These are phyloP conservation scores for Naganishia vaughanmartiniae DNA, from an alignment of 768 basidiomycete species.

Conservation along the genomic window DNA sequence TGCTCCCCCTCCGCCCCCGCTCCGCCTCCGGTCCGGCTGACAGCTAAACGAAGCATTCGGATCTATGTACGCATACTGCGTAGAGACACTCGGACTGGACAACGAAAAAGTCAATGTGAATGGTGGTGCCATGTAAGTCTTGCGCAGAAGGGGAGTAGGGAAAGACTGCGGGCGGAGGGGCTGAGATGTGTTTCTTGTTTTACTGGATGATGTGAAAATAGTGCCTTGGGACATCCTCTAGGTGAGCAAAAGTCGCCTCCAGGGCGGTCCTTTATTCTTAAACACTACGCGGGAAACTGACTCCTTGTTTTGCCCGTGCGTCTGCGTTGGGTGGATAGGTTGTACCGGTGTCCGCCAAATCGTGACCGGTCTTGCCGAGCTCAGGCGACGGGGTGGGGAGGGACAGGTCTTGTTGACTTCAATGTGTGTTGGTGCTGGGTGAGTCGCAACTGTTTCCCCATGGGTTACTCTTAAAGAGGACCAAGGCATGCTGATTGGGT, in stretches of 20 bases:
- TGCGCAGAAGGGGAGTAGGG: too few relatives aligned
- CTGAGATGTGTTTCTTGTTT: slow-evolving; percentile 40
- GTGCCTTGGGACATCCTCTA: slow-evolving; percentile 60
- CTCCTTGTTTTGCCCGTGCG: too few relatives aligned
- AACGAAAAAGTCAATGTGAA: slow-evolving; percentile 77
- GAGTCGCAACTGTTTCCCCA: too few relatives aligned
- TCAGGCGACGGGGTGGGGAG: slow-evolving; percentile 37
- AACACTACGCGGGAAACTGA: too few relatives aligned
- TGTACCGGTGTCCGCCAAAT: slow-evolving; percentile 82
- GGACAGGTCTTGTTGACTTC: slow-evolving; percentile 69
- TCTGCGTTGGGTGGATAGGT: slow-evolving; percentile 8
- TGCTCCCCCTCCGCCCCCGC: background rate
- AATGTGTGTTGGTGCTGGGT: slow-evolving; percentile 67
- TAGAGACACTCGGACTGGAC: slow-evolving; percentile 65
- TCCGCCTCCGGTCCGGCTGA: background rate
- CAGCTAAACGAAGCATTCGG: slow-evolving; percentile 92
- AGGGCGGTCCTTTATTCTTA: too few relatives aligned
- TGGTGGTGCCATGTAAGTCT: slow-evolving; percentile 81
- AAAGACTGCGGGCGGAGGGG: too few relatives aligned
- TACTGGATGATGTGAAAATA: background rate
- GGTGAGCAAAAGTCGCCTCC: slow-evolving; percentile 61
- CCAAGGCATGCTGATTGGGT: background rate
- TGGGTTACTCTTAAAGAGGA: too few relatives aligned
- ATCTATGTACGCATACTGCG: slow-evolving; percentile 67
- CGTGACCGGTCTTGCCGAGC: slow-evolving; percentile 70